A percentile compares a stretch with the other conserved stretches of the same genome.
Evolutionary conservation across 352 stramenopile species (phyloP).

Genomic region (Globisporangium lucens): DNA sequence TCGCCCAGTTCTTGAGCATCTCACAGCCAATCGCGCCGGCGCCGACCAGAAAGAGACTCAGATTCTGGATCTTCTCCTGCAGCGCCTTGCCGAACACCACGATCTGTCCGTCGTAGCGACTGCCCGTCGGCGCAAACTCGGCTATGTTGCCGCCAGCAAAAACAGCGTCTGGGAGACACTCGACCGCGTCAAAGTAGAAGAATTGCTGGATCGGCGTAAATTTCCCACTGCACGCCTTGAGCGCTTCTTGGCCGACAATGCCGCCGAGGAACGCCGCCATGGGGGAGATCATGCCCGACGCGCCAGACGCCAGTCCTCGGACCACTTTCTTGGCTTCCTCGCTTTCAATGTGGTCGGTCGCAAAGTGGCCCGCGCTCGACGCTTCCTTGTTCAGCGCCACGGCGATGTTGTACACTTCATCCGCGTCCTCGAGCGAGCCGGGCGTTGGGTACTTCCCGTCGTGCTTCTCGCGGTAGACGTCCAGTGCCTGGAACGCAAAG

Average conservation of each 20-base stretch:
- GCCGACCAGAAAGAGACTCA: slow-evolving; percentile 97
- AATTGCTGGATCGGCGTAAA: slow-evolving; percentile 99
- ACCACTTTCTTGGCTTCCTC: slow-evolving; percentile 78
- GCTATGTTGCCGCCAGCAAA: slow-evolving; percentile 27
- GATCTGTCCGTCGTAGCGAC: slow-evolving; percentile 93
- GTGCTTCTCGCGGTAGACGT: slow-evolving; percentile 80
- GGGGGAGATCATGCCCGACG: slow-evolving; percentile 91
- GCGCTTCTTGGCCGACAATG: slow-evolving; percentile 96
- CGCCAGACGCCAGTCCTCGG: slow-evolving; percentile 77
- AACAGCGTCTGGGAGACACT: slow-evolving; percentile 92
- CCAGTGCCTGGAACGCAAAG: slow-evolving; percentile 85
- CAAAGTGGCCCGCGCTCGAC: slow-evolving; percentile 57
- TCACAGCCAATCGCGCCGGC: slow-evolving; percentile 99
- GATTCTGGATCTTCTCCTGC: slow-evolving; percentile 78
- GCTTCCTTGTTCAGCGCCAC: slow-evolving; percentile 73
- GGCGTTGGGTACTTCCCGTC: slow-evolving; percentile 81
- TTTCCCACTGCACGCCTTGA: slow-evolving; percentile 99
- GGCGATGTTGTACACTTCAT: slow-evolving; percentile 85
- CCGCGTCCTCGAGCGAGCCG: slow-evolving; percentile 78
- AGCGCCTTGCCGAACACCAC: slow-evolving; percentile 85
- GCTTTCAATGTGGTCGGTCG: slow-evolving; percentile 56
- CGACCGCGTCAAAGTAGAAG: slow-evolving; percentile 98
- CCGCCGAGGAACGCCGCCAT: slow-evolving; percentile 97
- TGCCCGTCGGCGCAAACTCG: slow-evolving; percentile 66
- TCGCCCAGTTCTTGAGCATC: slow-evolving; percentile 99